These are phyloP conservation scores for Populus hybrid DNA, from an alignment of 441 rosid genomes.

Conservation along the genomic window DNA sequence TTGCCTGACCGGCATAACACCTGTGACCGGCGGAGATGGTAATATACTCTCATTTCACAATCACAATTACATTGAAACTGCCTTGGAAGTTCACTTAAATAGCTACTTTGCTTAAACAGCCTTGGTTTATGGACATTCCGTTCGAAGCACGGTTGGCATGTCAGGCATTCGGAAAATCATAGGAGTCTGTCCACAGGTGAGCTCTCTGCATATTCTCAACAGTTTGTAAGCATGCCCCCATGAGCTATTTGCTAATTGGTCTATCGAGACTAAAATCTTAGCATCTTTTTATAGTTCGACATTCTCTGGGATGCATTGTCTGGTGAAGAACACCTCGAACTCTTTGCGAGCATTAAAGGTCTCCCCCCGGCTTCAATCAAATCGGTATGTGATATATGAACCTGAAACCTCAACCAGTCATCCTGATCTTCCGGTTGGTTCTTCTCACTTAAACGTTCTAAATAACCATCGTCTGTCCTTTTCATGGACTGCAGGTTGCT, in stretches of 20 bases:
- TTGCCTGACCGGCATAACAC: conserved; percentile 87
- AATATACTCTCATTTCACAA: conserved; percentile 17
- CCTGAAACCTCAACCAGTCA: neutral
- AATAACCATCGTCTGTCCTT: neutral
- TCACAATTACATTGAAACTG: neutral
- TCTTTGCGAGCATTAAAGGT: conserved; percentile 87
- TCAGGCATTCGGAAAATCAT: conserved; percentile 72
- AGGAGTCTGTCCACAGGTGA: conserved; percentile 97
- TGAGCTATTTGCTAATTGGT: neutral
- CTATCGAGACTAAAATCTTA: conserved; percentile 16
- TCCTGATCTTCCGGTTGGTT: neutral
- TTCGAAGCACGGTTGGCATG: conserved; percentile 82
- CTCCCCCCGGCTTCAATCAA: conserved; percentile 57
- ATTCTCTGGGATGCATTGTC: conserved; percentile 91
- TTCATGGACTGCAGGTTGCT: conserved; percentile 43
- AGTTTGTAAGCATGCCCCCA: neutral
- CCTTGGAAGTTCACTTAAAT: neutral
- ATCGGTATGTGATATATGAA: conserved; percentile 38
- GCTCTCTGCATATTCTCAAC: conserved; percentile 6
- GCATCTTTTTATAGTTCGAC: conserved; percentile 55
- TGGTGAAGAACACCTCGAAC: conserved; percentile 82
- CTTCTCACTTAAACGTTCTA: neutral
- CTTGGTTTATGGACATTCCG: conserved; percentile 65
- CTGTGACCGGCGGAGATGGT: conserved; percentile 90
- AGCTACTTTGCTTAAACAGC: conserved; percentile 42